Base-by-base conservation (phyloP, 2,329 filamentous ascomycete species). In the Aspergillus sp. region DNA sequence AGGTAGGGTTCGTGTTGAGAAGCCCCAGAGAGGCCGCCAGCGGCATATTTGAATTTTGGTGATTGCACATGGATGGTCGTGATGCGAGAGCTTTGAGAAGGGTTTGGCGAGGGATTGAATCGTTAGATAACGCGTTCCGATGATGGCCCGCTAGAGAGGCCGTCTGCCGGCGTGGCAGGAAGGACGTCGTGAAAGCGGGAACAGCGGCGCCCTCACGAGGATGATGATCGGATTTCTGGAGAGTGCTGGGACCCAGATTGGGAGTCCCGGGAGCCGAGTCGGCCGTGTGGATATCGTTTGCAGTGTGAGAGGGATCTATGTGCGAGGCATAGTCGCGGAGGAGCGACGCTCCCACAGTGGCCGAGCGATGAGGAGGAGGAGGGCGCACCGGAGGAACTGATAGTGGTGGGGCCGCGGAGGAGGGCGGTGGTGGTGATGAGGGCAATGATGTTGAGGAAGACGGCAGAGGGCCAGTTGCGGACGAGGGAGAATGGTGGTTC, bases 11-110 rank as follows among this genome's bases (percentile, higher is more conserved):
- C 19, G 68, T 70, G 57, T 81, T 83, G 55, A 88, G 75, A 78
- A 91, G 84, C 61, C 82, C 81, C 63, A 90, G 77, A 27, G 87
- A 86, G 21, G 89, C 83, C 52, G 86, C 81, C 72, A 88, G 83
- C 56, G 88, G 84, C 70, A 86, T 85, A 67, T 85, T 83, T 23
- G 68, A 68, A 67, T 84, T 83, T 41, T 63, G 72, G 68, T 82
- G 84, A 70, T 83, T 83, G 59, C 83, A 80, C 47, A 85, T 82
- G 13, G 79, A 78, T 17, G 80, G 75, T 39, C 80, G 77, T 23
- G 90, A 92, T 58, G 89, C 89, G 66, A 94, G 78, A 5, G 90
- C 90, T 79, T 95, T 93, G 80, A 93, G 86, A 70, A 92, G 87
- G 58, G 91, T 94, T 77, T 94, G 91, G 64, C 87, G 87, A 11